phyloP scores from a whole-genome alignment of 352 stramenopile genomes.

The Globisporangium uncinulatum region DNA sequence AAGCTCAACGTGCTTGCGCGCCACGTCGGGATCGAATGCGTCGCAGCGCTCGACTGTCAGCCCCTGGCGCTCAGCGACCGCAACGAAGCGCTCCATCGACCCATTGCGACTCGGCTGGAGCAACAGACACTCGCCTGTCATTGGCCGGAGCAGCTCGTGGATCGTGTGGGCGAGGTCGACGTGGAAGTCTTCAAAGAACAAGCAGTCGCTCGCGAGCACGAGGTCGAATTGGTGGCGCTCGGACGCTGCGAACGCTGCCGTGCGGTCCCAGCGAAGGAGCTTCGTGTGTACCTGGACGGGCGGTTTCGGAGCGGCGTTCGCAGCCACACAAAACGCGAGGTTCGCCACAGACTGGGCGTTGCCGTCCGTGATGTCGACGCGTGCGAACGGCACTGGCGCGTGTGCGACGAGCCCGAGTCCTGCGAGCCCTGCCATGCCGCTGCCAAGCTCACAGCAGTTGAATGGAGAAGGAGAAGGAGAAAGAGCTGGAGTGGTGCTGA shows the following conservation, averaged over 20 bases:
- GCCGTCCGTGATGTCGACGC: constrained; percentile 67
- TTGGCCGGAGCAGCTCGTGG: constrained; percentile 36
- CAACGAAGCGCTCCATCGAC: constrained; percentile 74
- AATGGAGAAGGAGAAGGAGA: constrained; percentile 11
- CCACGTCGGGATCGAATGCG: constrained; percentile 41
- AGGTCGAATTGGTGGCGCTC: constrained; percentile 64
- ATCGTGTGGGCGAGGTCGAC: constrained; percentile 66
- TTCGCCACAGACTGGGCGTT: constrained; percentile 70
- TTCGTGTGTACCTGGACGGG: constrained; percentile 17
- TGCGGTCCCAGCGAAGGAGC: constrained; percentile 70
- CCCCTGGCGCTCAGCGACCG: constrained; percentile 29
- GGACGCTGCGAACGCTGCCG: constrained; percentile 16
- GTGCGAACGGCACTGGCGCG: constrained; percentile 25
- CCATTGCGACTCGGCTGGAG: constrained; percentile 67
- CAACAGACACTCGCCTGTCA: constrained; percentile 51
- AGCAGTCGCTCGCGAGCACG: constrained; percentile 76
- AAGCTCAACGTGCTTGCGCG: constrained; percentile 29
- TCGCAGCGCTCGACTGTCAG: constrained; percentile 28
- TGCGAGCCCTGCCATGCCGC: constrained; percentile 71
- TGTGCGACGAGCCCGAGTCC: constrained; percentile 58
- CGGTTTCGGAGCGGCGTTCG: constrained; percentile 25
- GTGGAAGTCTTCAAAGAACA: constrained; percentile 88
- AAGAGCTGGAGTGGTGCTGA: background rate
- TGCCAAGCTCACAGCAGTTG: constrained; percentile 64
- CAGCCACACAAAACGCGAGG: constrained; percentile 49